A percentile compares a stretch with the other conserved stretches of the same genome.
These are phyloP conservation scores for Fusarium secorum DNA, from an alignment of 2,329 filamentous ascomycete species.

Conservation along the genomic window DNA sequence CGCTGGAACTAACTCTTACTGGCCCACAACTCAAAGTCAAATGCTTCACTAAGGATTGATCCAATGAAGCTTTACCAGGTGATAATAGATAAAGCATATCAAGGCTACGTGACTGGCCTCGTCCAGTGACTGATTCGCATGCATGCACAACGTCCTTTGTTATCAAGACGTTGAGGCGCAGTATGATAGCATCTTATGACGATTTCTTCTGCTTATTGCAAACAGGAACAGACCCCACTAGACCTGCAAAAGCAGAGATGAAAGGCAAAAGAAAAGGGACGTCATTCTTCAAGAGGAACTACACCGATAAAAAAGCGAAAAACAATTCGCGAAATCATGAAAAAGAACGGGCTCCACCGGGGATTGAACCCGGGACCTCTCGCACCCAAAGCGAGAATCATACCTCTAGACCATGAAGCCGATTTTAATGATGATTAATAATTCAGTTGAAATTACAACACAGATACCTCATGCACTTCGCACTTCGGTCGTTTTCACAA, in stretches of 20 bases:
- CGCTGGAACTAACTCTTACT: neutral
- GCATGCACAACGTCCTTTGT: neutral
- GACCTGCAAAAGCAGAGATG: accelerated
- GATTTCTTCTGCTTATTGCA: accelerated
- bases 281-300: accelerated
- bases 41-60: too few relatives aligned
- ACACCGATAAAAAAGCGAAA: accelerated
- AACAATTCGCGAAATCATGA: accelerated
- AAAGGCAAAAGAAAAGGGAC: neutral
- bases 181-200: accelerated
- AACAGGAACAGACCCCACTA: accelerated
- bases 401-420: constrained; percentile 35
- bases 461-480: too few relatives aligned
- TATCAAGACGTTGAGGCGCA: neutral
- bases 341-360: constrained; percentile 43
- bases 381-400: constrained; percentile 44
- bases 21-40: accelerated
- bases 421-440: too few relatives aligned
- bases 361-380: constrained; percentile 58
- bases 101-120: too few relatives aligned
- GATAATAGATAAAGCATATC: neutral
- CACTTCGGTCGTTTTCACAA: too few relatives aligned
- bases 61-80: neutral
- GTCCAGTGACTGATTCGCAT: neutral
- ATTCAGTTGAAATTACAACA: too few relatives aligned